These are phyloP conservation scores for Phytophthora pistaciae DNA, from an alignment of 352 stramenopile species.

Conservation along the genomic window DNA sequence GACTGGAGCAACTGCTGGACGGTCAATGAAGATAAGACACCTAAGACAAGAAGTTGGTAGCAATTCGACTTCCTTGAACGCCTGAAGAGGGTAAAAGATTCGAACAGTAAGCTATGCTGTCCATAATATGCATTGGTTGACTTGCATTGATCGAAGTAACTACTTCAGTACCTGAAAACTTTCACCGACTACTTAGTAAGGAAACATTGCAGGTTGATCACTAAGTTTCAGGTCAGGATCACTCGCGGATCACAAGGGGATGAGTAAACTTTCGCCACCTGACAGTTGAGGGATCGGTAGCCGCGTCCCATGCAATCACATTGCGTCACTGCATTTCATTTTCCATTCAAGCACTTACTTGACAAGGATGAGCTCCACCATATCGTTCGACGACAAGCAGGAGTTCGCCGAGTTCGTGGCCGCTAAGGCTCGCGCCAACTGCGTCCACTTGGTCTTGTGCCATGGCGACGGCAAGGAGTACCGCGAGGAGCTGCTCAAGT, in stretches of 20 bases:
- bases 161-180: too few species aligned
- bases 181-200: too few species aligned
- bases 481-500: constrained; percentile 43
- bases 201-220: too few species aligned
- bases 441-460: constrained; percentile 18
- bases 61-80: too few species aligned
- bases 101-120: too few species aligned
- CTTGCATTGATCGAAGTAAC: too few species aligned
- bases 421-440: constrained; percentile 20
- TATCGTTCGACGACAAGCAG: constrained; percentile 37
- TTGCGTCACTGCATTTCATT: constrained; percentile 4
- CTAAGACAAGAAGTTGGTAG: too few species aligned
- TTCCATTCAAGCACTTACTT: background rate
- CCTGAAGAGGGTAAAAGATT: too few species aligned
- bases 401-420: constrained; percentile 47
- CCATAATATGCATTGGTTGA: too few species aligned
- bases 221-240: too few species aligned
- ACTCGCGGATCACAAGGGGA: too few species aligned
- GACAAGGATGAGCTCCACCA: constrained; percentile 29
- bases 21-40: background rate
- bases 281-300: background rate
- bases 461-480: constrained; percentile 25
- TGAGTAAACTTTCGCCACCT: background rate
- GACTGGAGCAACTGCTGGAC: background rate
- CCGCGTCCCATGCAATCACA: constrained; percentile 1